Conservation (phyloP, 108 stramenopile genomes). For the Pseudonitzschia pungens region DNA sequence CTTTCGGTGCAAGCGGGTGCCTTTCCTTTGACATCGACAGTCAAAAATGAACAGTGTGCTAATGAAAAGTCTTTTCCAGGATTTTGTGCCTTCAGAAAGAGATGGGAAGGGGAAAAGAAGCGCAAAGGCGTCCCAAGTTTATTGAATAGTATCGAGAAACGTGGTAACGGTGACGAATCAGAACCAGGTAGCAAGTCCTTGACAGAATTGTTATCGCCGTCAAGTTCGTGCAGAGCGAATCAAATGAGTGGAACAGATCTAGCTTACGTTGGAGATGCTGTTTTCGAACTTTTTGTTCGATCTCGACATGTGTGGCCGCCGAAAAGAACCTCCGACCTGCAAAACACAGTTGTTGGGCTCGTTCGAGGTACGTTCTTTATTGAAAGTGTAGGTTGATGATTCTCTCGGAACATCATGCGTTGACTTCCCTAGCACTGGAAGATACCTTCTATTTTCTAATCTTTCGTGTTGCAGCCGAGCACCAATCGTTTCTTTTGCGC, state of each 20-base stretch:
- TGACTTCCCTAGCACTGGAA: neutral
- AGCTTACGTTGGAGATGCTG: slow-evolving; percentile 84
- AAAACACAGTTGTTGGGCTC: slow-evolving; percentile 59
- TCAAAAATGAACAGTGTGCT: neutral
- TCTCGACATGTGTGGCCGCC: slow-evolving; percentile 80
- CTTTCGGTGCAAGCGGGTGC: neutral
- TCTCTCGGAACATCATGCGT: neutral
- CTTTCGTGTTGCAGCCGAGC: slow-evolving; percentile 57
- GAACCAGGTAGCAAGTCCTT: slow-evolving; percentile 20
- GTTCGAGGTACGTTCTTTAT: slow-evolving; percentile 66
- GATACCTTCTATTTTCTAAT: slow-evolving; percentile 1
- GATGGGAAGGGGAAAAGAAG: neutral
- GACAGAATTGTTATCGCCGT: slow-evolving; percentile 27
- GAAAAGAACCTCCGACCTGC: slow-evolving; percentile 69
- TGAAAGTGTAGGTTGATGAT: neutral
- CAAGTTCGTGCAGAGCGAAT: slow-evolving; percentile 35
- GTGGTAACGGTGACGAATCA: neutral
- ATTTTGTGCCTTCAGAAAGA: neutral
- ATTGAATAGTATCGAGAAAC: neutral
- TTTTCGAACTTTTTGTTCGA: slow-evolving; percentile 79
- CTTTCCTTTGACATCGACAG: neutral
- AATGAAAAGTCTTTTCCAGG: neutral
- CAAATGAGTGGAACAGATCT: slow-evolving; percentile 81
- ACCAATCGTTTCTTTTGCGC: slow-evolving; percentile 65
- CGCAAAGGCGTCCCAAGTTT: neutral